Base-by-base conservation (phyloP, 768 basidiomycete species). In the Lepiota brunneoincarnata region DNA sequence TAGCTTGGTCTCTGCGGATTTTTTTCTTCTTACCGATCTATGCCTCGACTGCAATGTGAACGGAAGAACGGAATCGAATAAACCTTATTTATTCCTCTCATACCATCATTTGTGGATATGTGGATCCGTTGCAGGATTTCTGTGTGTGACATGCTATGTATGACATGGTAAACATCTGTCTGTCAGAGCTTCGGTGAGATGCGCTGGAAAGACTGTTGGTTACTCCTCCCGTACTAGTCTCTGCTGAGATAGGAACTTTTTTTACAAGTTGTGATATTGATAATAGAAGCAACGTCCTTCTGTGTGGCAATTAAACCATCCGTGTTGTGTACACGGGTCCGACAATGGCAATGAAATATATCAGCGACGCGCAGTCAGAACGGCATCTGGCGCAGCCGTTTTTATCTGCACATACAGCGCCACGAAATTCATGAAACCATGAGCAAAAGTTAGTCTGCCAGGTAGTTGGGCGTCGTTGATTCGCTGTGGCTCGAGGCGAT, bases 61-160 rank as follows among this genome's bases (percentile, higher is more conserved):
- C 50, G 31, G 45, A 45, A 54, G 26, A 46, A 15, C 44, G 45
- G 44, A 53, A 45, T 44, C 31, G 43, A 45, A 46, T 42, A 20
- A 51, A 43, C 31, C 31, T 42, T 53, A 53, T 53, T 39, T 37
- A 53, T 46, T 31, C 31, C 18, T 40, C n/a, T 50, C 38, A 10
- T 50, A 17, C n/a, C 34, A 24, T 26, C 21, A 49, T 39, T 9
- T 48, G 36, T n/a, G 48, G 36, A 49, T 15, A 37, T 10, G 31
- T 31, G 31, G 31, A 31, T 31, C n/a, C 31, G 31, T 21, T 15
- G 35, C 21, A 34, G 21, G 17, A 18, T 17, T 9, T 11, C 17
- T 11, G 6, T 2, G 9, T 15, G 11, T 26, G 49, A 28, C 40
- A 38, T 50, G 38, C 40, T 49, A 49, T 36, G 46, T 49, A 49